phyloP scores from a whole-genome alignment of 2,329 filamentous ascomycete species.

The Calonectria ilicicola region DNA sequence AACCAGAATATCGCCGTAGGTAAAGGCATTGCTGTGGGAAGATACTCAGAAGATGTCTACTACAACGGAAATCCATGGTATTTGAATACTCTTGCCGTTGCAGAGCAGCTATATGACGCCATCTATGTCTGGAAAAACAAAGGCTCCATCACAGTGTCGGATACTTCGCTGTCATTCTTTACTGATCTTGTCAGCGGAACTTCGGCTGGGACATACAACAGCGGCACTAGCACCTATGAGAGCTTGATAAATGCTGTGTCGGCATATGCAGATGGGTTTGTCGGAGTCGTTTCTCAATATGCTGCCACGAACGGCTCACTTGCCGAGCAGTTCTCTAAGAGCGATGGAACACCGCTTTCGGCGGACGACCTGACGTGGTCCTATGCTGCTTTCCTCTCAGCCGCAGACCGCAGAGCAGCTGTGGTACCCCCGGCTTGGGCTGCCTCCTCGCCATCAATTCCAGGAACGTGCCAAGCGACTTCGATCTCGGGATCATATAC shows the following conservation, averaged over 20 bases:
- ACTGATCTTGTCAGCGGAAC: conserved; percentile 69
- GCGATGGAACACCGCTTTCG: conserved; percentile 66
- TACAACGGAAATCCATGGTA: conserved; percentile 88
- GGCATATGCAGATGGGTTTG: conserved; percentile 70
- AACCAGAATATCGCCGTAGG: conserved; percentile 74
- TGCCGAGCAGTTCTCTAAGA: conserved; percentile 74
- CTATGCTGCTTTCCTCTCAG: conserved; percentile 77
- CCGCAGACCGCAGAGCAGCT: conserved; percentile 66
- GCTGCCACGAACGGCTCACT: conserved; percentile 71
- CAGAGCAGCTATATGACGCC: conserved; percentile 84
- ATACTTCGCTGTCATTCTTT: conserved; percentile 79
- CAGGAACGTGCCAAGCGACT: conserved; percentile 60
- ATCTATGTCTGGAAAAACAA: conserved; percentile 76
- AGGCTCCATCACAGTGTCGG: conserved; percentile 73
- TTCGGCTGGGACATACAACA: conserved; percentile 71
- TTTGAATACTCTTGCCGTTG: conserved; percentile 79
- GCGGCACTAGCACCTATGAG: conserved; percentile 60
- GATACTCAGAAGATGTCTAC: conserved; percentile 80
- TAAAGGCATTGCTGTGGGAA: conserved; percentile 70
- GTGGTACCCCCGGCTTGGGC: conserved; percentile 70
- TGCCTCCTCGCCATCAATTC: conserved; percentile 58
- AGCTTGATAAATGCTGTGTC: conserved; percentile 68
- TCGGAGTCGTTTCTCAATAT: conserved; percentile 73
- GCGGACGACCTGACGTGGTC: conserved; percentile 80
- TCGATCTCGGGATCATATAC: conserved; percentile 65